Conservation (phyloP, 495 filamentous ascomycete genomes). For the Lichina pygmaea region DNA sequence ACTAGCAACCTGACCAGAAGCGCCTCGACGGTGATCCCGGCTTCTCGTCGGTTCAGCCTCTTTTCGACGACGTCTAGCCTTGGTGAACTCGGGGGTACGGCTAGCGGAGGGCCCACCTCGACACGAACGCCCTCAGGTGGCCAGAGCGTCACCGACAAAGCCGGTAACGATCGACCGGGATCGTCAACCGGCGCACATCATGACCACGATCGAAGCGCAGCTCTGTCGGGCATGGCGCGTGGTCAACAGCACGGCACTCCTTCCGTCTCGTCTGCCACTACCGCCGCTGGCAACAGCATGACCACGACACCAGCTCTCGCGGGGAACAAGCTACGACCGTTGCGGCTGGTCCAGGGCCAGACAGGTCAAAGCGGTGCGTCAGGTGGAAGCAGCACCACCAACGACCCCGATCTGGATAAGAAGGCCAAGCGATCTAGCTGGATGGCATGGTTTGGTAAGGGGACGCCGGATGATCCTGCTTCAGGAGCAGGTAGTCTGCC, state of each 20-base stretch:
- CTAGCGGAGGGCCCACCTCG: not conserved
- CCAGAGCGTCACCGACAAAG: too few relatives aligned
- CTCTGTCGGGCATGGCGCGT: not conserved
- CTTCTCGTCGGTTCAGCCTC: not conserved
- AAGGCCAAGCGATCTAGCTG: conserved; percentile 26
- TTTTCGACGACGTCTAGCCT: conserved; percentile 24
- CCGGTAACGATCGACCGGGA: too few relatives aligned
- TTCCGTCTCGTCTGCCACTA: conserved; percentile 3
- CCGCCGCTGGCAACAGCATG: conserved; percentile 22
- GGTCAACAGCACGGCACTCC: conserved; percentile 3
- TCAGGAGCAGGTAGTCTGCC: not conserved
- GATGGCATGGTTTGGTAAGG: conserved; percentile 22
- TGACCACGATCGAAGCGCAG: not conserved
- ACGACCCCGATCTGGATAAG: conserved; percentile 15
- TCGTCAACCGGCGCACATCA: not conserved
- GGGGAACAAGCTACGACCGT: conserved; percentile 55
- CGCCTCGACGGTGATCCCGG: not conserved
- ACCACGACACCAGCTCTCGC: conserved; percentile 9
- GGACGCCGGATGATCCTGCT: not conserved
- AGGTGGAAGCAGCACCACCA: conserved; percentile 7
- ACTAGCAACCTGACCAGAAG: conserved; percentile 14
- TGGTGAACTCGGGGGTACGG: conserved; percentile 6
- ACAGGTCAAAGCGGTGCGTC: conserved; percentile 10
- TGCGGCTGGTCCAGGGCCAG: conserved; percentile 60
- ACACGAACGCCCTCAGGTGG: not conserved